These are phyloP conservation scores for Venturia carpophila DNA, from an alignment of 2,329 filamentous ascomycete species.

Conservation along the genomic window DNA sequence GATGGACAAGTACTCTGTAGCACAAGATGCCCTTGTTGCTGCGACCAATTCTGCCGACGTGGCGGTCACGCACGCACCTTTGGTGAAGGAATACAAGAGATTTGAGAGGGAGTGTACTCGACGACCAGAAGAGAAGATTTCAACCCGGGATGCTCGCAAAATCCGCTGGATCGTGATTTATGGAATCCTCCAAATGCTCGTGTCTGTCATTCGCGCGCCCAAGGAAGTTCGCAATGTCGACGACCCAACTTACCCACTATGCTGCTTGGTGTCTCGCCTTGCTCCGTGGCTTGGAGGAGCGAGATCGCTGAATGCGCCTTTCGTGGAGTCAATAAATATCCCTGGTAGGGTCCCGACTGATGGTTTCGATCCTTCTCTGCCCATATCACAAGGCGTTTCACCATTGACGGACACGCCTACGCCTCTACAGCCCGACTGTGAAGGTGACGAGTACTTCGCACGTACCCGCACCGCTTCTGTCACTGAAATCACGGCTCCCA, in stretches of 20 bases:
- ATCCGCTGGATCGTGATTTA: constrained; percentile 74
- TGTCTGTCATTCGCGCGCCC: constrained; percentile 54
- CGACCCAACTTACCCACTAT: constrained; percentile 52
- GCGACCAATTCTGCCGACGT: constrained; percentile 41
- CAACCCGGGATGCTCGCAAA: constrained; percentile 61
- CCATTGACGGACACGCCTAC: neutral
- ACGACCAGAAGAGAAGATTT: constrained; percentile 50
- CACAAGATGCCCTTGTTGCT: constrained; percentile 45
- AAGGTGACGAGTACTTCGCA: constrained; percentile 32
- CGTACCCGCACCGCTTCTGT: constrained; percentile 20
- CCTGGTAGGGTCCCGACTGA: neutral
- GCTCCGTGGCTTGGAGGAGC: constrained; percentile 30
- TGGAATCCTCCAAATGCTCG: constrained; percentile 62
- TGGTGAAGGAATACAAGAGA: constrained; percentile 60
- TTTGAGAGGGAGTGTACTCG: constrained; percentile 56
- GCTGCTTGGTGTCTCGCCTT: constrained; percentile 37
- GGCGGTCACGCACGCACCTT: constrained; percentile 34
- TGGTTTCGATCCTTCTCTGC: neutral
- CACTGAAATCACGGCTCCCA: neutral
- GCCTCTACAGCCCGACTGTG: constrained; percentile 40
- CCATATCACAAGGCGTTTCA: neutral
- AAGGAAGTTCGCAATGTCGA: constrained; percentile 52
- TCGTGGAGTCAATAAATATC: constrained; percentile 21
- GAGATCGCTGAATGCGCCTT: neutral
- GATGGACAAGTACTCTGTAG: constrained; percentile 35